Base-by-base conservation (phyloP, 164 flowering plant genomes). In the Warburgia ugandensis region DNA sequence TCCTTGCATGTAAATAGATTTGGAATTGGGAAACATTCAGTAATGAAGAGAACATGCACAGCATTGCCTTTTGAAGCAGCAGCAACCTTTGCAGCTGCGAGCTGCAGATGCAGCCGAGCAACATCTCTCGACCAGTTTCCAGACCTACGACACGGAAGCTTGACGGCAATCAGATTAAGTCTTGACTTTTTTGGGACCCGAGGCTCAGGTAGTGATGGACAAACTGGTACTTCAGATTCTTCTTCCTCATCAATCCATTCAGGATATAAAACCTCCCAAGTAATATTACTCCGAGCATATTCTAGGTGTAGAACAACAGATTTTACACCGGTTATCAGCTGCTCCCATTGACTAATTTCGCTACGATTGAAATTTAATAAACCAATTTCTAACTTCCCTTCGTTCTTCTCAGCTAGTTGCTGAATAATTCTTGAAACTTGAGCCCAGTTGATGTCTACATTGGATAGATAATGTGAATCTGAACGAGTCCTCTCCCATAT, bases 211-310 rank as follows among this genome's bases (percentile, higher is more conserved):
- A 57, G 39, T 20, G 54, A 48, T 21, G 61, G 61, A 39, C 61
- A 57, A 30, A 37, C 12, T 21, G 61, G 61, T 25, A 79, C 69
- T 47, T 72, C 79, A 16, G 60, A 68, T 21, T 76, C 81, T 59
- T 79, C 80, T 66, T 79, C 85, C 45, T 79, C 85, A 37, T 79
- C 85, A 41, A 79, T 77, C 81, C 81, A 79, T 52, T 79, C 85
- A 20, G 85, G 85, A 47, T 55, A 79, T 10, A 79, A 48, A 20
- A 67, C 42, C 29, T 79, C 85, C 85, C 85, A 79, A 13, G 79
- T 74, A n/a, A 77, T 29, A 53, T 62, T 61, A 7, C 48, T 42
- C 5, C 57, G 33, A 19, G 65, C 76, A 58, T 53, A 31, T 40
- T 79, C 77, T 28, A 79, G 43, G 35, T 72, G 65, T 42, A 79